A percentile compares a stretch with the other conserved stretches of the same genome.
Evolutionary conservation across 306 rosid genomes (phyloP).

Genomic region (cucumber (Cucumis sativus)): Cucumber_9930_V3 NC_026659.2:735001-735500

Average conservation of each 20-base stretch:
- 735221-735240: not conserved
- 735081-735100: no score
- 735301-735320: no score
- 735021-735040: no score
- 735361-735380: not conserved
- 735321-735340: not conserved
- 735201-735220: no score
- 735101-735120: no score
- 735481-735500: not conserved
- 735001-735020: no score
- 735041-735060: no score
- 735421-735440: not conserved
- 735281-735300: not conserved
- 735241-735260: not conserved
- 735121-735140: no score
- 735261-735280: not conserved
- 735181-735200: no score
- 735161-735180: no score
- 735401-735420: not conserved
- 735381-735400: not conserved
- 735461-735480: not conserved
- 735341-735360: not conserved
- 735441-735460: not conserved
- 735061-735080: no score
- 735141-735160: no score